Base-by-base conservation (phyloP, 352 stramenopile species). In the Globisporangium takayamanum region DNA sequence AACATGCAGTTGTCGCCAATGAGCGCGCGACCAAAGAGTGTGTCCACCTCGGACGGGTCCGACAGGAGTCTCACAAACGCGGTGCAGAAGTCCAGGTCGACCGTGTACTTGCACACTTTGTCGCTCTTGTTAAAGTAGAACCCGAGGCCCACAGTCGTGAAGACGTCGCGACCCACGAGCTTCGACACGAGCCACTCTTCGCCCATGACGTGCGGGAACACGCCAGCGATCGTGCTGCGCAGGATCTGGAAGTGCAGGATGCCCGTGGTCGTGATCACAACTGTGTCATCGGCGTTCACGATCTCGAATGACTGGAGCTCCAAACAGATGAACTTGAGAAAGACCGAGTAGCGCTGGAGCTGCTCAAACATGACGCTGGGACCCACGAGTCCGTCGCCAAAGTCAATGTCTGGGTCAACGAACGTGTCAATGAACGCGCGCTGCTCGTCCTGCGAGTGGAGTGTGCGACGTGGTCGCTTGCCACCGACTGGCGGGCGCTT, bases 1-100 rank as follows among this genome's bases (percentile, higher is more conserved):
- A 72, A 54, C 66, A 67, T 68, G 41, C 54, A 69, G 42, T 72
- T 72, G 44, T 58, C 66, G 0, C 62, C 57, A 22, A 72, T 72
- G 28, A 72, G 54, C 25, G 58, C 58, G 20, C 58, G 28, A 5
- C 22, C 44, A 4, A 64, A n/a, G 11, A 64, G 16, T 28, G 63
- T 61, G 8, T 39, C 41, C 11, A 75, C 61, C 8, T 66, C 58
- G 3, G 26, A 49, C 0, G 64, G 60, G 39, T 75, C 53, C 3
- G 39, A 16, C 3, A 75, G 52, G 10, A 75, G 12, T 0, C 48
- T 20, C 3, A 28, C 58, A 22, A 75, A 72, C 18, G 22, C 57
- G 50, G 44, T 30, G 37, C 69, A 51, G 46, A 66, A 75, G 56
- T 72, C 57, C 30, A 71, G 47, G 57, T 72, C 68, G 3, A 61